Evolutionary conservation across 2,329 filamentous ascomycete genomes (phyloP).

Genomic region (Venturia asperata): DNA sequence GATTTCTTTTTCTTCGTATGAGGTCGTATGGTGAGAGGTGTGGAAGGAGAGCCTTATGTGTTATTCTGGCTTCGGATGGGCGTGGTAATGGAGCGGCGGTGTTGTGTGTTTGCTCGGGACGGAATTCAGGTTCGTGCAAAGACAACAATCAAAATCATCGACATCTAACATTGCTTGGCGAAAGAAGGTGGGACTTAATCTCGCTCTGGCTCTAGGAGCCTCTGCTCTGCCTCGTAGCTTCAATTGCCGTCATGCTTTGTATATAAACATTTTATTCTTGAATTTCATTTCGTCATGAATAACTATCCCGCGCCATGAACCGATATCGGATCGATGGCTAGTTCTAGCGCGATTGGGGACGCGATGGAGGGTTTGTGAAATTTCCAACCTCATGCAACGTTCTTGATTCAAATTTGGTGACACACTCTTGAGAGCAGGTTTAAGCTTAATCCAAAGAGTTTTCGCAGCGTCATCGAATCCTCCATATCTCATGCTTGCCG

Average conservation of each 20-base stretch:
- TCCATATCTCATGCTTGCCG: neutral
- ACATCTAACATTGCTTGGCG: neutral
- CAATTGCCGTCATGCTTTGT: neutral
- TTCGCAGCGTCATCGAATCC: neutral
- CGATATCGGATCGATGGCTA: neutral
- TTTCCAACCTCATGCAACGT: too few relatives aligned
- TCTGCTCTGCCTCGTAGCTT: too few relatives aligned
- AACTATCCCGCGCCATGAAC: neutral
- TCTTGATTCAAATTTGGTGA: too few relatives aligned
- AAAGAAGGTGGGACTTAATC: neutral
- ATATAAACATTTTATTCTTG: neutral
- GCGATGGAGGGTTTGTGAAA: too few relatives aligned
- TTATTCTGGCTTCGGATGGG: neutral
- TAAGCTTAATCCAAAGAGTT: neutral
- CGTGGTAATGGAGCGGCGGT: neutral
- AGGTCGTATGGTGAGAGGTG: neutral
- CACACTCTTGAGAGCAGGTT: too few relatives aligned
- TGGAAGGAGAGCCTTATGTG: neutral
- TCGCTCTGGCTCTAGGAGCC: neutral
- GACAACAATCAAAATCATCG: neutral
- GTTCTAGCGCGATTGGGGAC: neutral
- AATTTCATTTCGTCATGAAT: neutral
- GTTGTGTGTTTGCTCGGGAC: neutral
- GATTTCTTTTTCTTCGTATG: neutral
- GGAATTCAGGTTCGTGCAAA: neutral